A percentile compares a stretch with the other conserved stretches of the same genome.
Evolutionary conservation across 202 grass and related monocot species (phyloP).

Genomic region (Hordeum pubiflorum): DNA sequence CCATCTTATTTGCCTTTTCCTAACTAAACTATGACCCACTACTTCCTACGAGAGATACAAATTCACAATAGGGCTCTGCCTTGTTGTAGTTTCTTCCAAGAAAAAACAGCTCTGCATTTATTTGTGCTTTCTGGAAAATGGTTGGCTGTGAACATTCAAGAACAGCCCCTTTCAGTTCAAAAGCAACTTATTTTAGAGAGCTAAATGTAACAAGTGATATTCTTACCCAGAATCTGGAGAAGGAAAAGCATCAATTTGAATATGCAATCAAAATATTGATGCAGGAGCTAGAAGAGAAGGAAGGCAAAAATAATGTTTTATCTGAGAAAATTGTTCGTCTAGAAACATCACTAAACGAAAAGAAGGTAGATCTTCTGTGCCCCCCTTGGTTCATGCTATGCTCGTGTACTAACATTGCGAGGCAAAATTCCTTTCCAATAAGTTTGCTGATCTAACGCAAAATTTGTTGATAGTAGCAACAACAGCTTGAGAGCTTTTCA

Average conservation of each 20-base stretch:
- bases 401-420: neutral
- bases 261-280: conserved; percentile 43
- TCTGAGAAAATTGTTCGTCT: conserved; percentile 52
- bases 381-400: neutral
- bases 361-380: conserved; percentile 47
- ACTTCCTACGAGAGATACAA: conserved; percentile 1
- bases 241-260: conserved; percentile 57
- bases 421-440: conserved; percentile 5
- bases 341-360: conserved; percentile 52
- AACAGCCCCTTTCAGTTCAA: neutral
- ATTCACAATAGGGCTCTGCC: neutral
- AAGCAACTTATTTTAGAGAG: neutral
- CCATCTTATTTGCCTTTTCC: neutral
- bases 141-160: neutral
- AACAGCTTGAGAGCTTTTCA: conserved; percentile 61
- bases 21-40: neutral
- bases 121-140: conserved; percentile 4
- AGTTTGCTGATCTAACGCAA: conserved; percentile 4
- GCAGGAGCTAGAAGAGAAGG: conserved; percentile 49
- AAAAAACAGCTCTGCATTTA: neutral
- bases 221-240: conserved; percentile 56
- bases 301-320: conserved; percentile 46
- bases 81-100: neutral
- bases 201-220: conserved; percentile 21
- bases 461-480: conserved; percentile 67